Base-by-base conservation (phyloP, 192 early-diverging fungal species). In the Geranomyces variabilis region DNA sequence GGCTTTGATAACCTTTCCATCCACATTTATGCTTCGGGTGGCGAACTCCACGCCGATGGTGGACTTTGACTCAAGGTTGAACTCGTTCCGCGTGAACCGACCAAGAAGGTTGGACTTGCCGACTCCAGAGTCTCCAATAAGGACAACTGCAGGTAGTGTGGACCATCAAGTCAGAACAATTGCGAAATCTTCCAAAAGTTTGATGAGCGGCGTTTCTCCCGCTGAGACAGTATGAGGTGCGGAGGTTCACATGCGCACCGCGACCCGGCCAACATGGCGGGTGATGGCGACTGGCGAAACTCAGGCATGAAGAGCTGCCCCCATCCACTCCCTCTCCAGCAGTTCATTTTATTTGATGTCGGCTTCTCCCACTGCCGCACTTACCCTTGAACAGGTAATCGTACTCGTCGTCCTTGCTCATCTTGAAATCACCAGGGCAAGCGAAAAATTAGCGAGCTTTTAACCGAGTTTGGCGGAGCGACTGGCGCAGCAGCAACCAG, bases 41-140 rank as follows among this genome's bases (percentile, higher is more conserved):
- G 94, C 95, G 81, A 98, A 99, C 77, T 99, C 97, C 60, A 99
- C 94, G 74, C 97, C 97, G 81, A 99, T 99, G 61, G 97, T 99
- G 34, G 95, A 95, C 83, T 97, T 98, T 67, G 95, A 97, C 78
- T 96, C 94, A 68, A 96, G 85, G 82, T 94, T 96, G 82, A 99
- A 99, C 81, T 97, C 95, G 84, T 98, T 95, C 70, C 94, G 92
- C 41, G 95, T 96, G 82, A 98, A 99, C 68, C 97, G 91, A 69
- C 91, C 89, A 62, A 99, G 89, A 34, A 99, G 91, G 82, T 96
- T 97, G 77, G 97, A 96, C 80, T 99, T 99, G 66, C 96, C 96
- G 69, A 96, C 95, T 31, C 95, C 95, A 22, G 95, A 96, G 75
- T 98, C 96, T 29, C 90, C 90, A 69, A 91, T 89, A 49, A 91